These are phyloP conservation scores for Fagopyrum tataricum DNA, from an alignment of 148 eudicot species.

Conservation along the genomic window DNA sequence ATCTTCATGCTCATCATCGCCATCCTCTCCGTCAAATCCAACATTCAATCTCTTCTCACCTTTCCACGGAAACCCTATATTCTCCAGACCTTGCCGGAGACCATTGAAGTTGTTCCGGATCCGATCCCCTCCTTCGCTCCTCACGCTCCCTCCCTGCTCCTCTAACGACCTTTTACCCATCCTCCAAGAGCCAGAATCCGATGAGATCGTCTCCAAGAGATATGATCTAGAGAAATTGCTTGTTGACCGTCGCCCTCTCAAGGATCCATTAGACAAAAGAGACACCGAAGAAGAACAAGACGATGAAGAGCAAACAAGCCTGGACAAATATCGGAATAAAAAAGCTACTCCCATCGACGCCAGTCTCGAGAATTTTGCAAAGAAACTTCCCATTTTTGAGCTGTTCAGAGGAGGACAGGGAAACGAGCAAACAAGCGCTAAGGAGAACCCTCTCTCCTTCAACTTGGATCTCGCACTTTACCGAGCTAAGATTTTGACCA, in stretches of 20 bases:
- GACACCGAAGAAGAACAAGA: conserved; percentile 16
- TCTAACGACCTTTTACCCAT: conserved; percentile 36
- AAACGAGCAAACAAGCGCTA: conserved; percentile 14
- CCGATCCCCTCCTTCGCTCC: conserved; percentile 31
- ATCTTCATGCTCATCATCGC: conserved; percentile 19
- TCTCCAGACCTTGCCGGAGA: conserved; percentile 29
- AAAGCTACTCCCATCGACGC: conserved; percentile 39
- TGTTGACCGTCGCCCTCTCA: conserved; percentile 60
- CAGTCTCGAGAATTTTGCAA: conserved; percentile 51
- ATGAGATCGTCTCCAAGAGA: conserved; percentile 23
- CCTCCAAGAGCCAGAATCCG: conserved; percentile 28
- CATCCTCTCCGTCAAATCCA: conserved; percentile 28
- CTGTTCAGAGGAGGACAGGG: conserved; percentile 48
- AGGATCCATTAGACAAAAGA: conserved; percentile 24
- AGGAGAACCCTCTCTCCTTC: conserved; percentile 46
- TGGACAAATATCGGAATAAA: conserved; percentile 6
- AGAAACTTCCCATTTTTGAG: conserved; percentile 77
- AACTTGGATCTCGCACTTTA: conserved; percentile 87
- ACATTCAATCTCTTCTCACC: conserved; percentile 32
- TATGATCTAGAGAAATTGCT: conserved; percentile 45
- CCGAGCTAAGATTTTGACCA: conserved; percentile 50
- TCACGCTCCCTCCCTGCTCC: conserved; percentile 27
- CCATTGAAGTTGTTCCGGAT: conserved; percentile 28
- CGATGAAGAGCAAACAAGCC: conserved; percentile 2
- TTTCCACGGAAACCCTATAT: conserved; percentile 27